Percentiles rank a stretch among this genome's conserved stretches.
phyloP scores from a whole-genome alignment of 179 eudicot species.

The Monotropa hypopitys region DNA sequence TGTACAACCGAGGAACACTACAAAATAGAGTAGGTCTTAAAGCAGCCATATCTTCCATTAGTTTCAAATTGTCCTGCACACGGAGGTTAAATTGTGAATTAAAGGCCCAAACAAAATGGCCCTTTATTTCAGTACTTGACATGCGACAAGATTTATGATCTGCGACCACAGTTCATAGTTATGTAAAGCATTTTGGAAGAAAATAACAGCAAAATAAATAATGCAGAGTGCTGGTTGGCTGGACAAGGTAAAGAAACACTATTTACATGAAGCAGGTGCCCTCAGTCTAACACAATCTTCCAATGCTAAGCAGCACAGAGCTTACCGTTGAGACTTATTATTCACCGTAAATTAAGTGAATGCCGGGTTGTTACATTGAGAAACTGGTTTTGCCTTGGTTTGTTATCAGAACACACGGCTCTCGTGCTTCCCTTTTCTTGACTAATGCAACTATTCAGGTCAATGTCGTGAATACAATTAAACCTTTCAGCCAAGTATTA shows the following conservation, averaged over 20 bases:
- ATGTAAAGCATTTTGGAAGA: neutral
- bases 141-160: neutral
- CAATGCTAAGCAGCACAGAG: neutral
- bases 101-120: neutral
- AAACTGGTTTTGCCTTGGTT: neutral
- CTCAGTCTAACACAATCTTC: neutral
- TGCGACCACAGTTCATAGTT: neutral
- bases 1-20: constrained; percentile 49
- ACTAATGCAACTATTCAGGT: neutral
- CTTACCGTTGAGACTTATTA: neutral
- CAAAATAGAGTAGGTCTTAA: constrained; percentile 45
- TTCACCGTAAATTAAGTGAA: neutral
- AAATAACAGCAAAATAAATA: neutral
- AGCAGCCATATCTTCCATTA: constrained; percentile 41
- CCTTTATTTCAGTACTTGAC: neutral
- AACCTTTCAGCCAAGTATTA: neutral
- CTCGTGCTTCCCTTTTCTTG: neutral
- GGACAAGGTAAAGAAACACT: neutral
- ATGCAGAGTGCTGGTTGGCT: neutral
- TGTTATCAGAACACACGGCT: neutral
- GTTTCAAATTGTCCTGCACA: constrained; percentile 37
- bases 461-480: neutral
- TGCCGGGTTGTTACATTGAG: neutral
- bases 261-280: neutral
- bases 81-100: neutral